Evolutionary conservation across 2,329 filamentous ascomycete genomes (phyloP).

Genomic region (Calonectria montana): DNA sequence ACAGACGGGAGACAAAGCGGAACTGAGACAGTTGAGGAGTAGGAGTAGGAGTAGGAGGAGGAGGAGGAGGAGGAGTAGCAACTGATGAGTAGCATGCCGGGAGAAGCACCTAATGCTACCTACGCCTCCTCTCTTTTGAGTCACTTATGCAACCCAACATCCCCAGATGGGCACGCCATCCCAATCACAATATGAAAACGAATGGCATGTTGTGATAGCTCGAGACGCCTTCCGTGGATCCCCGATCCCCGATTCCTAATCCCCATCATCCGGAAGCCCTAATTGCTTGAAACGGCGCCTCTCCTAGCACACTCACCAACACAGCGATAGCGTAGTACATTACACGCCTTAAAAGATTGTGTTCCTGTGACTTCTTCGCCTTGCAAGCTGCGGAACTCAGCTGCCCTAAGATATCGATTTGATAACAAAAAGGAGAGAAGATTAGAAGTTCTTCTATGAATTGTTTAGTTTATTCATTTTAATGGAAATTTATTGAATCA

Average conservation of each 20-base stretch:
- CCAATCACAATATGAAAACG: not conserved
- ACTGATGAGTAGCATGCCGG: not conserved
- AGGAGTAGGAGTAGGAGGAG: not conserved
- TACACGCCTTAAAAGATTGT: too few species aligned
- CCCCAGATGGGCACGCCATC: not conserved
- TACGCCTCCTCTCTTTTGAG: not conserved
- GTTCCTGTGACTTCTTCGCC: too few species aligned
- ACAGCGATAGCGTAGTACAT: not conserved
- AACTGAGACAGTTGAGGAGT: not conserved
- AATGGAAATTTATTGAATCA: too few species aligned
- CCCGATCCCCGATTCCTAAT: slow-evolving; percentile 1
- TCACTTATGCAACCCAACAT: not conserved
- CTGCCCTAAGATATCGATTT: too few species aligned
- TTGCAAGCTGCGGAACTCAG: too few species aligned
- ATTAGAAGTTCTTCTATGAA: too few species aligned
- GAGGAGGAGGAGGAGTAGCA: not conserved
- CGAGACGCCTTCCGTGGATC: not conserved
- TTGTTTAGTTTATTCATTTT: too few species aligned
- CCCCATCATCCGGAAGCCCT: not conserved
- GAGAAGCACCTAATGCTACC: not conserved
- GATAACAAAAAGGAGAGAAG: too few species aligned
- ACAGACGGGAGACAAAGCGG: not conserved
- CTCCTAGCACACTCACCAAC: not conserved
- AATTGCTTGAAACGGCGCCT: not conserved
- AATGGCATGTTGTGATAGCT: not conserved